phyloP scores from a whole-genome alignment of 495 filamentous ascomycete species.

The Lophiotrema nucula region DNA sequence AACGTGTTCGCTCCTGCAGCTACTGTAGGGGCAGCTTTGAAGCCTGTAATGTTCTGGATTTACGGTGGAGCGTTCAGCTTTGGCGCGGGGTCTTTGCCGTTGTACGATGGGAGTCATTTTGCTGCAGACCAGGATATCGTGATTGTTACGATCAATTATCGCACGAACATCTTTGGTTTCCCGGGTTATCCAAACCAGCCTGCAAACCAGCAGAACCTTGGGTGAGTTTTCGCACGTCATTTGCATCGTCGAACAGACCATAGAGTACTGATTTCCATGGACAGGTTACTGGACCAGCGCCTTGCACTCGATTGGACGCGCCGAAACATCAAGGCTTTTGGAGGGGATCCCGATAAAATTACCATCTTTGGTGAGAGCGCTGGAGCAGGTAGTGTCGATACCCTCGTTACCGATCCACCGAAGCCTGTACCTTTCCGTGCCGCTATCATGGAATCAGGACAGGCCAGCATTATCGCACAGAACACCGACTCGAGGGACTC shows the following conservation, averaged over 20 bases:
- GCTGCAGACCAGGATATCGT: slow-evolving; percentile 45
- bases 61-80: slow-evolving; percentile 44
- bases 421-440: slow-evolving; percentile 61
- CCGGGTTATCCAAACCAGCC: neutral
- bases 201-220: neutral
- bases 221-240: slow-evolving; percentile 47
- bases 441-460: slow-evolving; percentile 70
- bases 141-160: slow-evolving; percentile 48
- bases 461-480: slow-evolving; percentile 33
- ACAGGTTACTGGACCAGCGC: slow-evolving; percentile 22
- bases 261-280: slow-evolving; percentile 47
- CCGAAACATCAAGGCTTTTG: slow-evolving; percentile 40
- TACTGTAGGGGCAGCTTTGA: slow-evolving; percentile 25
- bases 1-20: slow-evolving; percentile 49
- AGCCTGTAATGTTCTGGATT: slow-evolving; percentile 35
- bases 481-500: neutral
- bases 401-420: slow-evolving; percentile 51
- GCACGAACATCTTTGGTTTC: slow-evolving; percentile 18
- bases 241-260: slow-evolving; percentile 39
- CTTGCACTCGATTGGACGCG: slow-evolving; percentile 32
- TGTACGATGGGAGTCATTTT: slow-evolving; percentile 45
- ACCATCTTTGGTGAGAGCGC: slow-evolving; percentile 40
- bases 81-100: slow-evolving; percentile 39
- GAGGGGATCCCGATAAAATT: slow-evolving; percentile 38
- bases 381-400: slow-evolving; percentile 47